These are phyloP conservation scores for Cadophora malorum DNA, from an alignment of 2,329 filamentous ascomycete species.

Conservation along the genomic window DNA sequence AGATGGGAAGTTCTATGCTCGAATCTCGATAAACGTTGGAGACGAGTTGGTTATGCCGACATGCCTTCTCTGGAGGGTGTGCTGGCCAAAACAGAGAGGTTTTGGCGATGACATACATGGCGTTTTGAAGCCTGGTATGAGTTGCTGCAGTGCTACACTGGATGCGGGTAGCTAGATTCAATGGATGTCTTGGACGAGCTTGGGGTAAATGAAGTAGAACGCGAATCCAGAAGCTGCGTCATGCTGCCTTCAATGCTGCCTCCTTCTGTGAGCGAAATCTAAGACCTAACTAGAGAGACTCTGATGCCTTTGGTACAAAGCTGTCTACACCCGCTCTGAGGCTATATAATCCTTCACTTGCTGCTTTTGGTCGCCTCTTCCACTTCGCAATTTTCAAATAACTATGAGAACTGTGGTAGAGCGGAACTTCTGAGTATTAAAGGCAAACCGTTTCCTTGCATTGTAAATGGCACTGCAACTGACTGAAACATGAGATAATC, in stretches of 20 bases:
- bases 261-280: too few relatives aligned
- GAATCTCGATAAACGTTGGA: not conserved
- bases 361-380: too few relatives aligned
- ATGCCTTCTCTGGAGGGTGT: not conserved
- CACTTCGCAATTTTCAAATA: too few relatives aligned
- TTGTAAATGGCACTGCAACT: not conserved
- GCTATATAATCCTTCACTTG: too few relatives aligned
- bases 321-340: too few relatives aligned
- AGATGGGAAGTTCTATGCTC: not conserved
- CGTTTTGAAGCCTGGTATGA: conserved; percentile 2
- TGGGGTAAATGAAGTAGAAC: not conserved
- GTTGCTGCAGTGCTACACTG: not conserved
- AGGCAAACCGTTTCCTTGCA: not conserved
- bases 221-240: too few relatives aligned
- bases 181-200: not conserved
- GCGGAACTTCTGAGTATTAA: too few relatives aligned
- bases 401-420: too few relatives aligned
- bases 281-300: too few relatives aligned
- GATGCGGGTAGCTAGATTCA: not conserved
- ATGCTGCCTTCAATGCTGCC: too few relatives aligned
- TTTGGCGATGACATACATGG: conserved; percentile 8
- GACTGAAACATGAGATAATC: not conserved
- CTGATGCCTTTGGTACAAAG: too few relatives aligned
- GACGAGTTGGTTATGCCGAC: too few relatives aligned
- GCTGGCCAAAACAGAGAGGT: not conserved